These are phyloP conservation scores for Hanseniaspora vineae DNA, from an alignment of 805 yeast species.

Conservation along the genomic window DNA sequence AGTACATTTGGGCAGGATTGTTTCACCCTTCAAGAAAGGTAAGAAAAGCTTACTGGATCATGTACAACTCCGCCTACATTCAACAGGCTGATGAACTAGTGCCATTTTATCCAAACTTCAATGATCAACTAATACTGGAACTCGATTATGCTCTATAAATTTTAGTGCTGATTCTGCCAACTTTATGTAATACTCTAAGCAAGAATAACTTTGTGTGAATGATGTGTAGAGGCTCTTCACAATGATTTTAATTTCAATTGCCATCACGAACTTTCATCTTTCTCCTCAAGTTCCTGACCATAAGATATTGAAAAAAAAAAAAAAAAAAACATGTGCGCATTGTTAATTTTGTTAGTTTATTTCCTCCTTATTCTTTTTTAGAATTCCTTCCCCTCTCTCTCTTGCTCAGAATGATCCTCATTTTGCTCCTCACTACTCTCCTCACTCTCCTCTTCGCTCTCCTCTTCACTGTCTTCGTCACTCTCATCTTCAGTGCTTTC, in stretches of 20 bases:
- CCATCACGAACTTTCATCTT: too few species aligned
- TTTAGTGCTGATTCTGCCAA: background rate
- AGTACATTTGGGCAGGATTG: conserved; percentile 76
- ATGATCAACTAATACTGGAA: conserved; percentile 19
- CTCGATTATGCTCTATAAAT: conserved; percentile 28
- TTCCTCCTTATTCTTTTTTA: too few species aligned
- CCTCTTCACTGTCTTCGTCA: conserved; percentile 5
- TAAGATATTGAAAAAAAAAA: too few species aligned
- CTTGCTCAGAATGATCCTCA: background rate
- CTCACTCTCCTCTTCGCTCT: background rate
- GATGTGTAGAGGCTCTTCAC: too few species aligned
- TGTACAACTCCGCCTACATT: conserved; percentile 66
- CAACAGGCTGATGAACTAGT: conserved; percentile 30
- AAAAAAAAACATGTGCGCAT: too few species aligned
- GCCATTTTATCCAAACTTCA: too few species aligned
- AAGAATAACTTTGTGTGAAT: too few species aligned
- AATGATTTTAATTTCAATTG: too few species aligned
- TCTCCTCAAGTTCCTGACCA: too few species aligned
- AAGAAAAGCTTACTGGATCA: conserved; percentile 71
- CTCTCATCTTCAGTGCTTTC: conserved; percentile 3
- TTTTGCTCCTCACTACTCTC: background rate
- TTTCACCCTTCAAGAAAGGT: conserved; percentile 91
- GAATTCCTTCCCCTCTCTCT: too few species aligned
- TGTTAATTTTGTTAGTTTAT: too few species aligned
- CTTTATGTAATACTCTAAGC: too few species aligned